Base-by-base conservation (phyloP, 2,329 filamentous ascomycete species). In the Cordyceps farinosa region DNA sequence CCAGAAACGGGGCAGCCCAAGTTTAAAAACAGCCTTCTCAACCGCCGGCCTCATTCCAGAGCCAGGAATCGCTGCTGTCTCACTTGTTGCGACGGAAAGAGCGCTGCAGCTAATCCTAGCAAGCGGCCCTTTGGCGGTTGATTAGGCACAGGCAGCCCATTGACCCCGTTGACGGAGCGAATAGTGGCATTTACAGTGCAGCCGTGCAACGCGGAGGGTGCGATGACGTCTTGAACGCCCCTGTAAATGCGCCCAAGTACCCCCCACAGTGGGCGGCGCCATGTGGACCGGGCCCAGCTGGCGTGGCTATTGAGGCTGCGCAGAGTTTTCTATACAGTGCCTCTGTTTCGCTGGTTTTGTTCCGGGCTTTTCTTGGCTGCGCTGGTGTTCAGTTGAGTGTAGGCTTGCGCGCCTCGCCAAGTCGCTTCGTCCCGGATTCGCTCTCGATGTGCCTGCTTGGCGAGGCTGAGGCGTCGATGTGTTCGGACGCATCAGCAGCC, bases 181-280 rank as follows among this genome's bases (percentile, higher is more conserved):
- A 51, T 59, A 38, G 34, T 50, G 42, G 17, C 50, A 36, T 52
- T 11, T 32, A 52, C 38, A 44, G 53, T 15, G 45, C 45, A 32
- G 56, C 42, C 11, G 30, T 44, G 45, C 47, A 52, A 45, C 22
- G 34, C 5, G 45, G 29, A 61, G 38, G 45, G 36, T 61, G 57
- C 47, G 29, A 61, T 61, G 58, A 61, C 48, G 58, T 61, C 58
- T 61, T 61, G 58, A 61, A n/a, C 11, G 44, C 50, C 59, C 59
- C 58, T 53, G 47, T 52, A 52, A 53, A 61, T 34, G 38, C 29
- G 48, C 48, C 40, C 30, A n/a, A 51, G 36, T 3, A 44, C 15
- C 59, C 59, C 59, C 59, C 59, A 61, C 59, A 61, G 59, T 61
- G 59, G 59, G 42, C 59, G 38, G 50, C 59, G 59, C 59, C 50